Conservation (phyloP, 2,329 filamentous ascomycete genomes). For the Cladosporium sp. region DNA sequence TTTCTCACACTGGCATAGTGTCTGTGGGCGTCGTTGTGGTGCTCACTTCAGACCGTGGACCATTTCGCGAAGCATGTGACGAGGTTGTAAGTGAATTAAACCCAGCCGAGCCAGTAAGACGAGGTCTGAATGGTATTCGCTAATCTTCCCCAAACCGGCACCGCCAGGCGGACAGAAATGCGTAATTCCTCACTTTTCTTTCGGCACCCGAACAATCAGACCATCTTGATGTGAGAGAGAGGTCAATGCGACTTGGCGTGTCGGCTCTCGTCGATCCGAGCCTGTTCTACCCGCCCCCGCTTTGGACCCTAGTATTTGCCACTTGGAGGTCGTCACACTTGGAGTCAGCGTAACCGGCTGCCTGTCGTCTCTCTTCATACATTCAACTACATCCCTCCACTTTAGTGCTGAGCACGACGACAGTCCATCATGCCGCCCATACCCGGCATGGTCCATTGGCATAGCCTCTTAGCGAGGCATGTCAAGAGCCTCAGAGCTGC, state of each 20-base stretch:
- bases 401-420: constrained; percentile 13
- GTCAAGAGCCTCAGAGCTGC: constrained; percentile 30
- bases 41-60: no score
- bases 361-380: not conserved
- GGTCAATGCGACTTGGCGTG: not conserved
- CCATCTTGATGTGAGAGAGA: not conserved
- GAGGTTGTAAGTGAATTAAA: not conserved
- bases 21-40: no score
- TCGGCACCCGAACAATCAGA: not conserved
- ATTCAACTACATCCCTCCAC: constrained; percentile 1
- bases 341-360: no score
- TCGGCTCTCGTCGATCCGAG: not conserved
- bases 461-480: constrained; percentile 32
- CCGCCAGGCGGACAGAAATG: no score
- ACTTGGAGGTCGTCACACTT: no score
- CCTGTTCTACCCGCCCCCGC: not conserved
- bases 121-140: no score
- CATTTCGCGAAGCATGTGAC: not conserved
- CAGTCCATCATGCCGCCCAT: constrained; percentile 32
- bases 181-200: no score
- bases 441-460: constrained; percentile 31
- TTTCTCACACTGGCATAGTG: not conserved
- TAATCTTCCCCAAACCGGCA: no score
- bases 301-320: not conserved
- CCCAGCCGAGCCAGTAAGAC: not conserved